phyloP scores from a whole-genome alignment of 1,139 yeast genomes.

The Suhomyces guaymorum region DNA sequence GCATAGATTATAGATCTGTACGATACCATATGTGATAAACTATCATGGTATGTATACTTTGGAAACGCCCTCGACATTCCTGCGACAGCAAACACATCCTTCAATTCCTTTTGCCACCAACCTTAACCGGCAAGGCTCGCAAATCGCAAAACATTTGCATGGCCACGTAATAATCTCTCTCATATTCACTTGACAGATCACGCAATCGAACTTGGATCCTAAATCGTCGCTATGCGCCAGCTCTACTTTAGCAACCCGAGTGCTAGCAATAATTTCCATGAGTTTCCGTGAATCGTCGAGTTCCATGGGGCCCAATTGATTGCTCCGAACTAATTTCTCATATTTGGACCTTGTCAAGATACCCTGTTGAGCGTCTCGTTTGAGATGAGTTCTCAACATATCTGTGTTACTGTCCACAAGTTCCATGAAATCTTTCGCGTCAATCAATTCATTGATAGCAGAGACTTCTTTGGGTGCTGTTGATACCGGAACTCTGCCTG shows the following conservation, averaged over 20 bases:
- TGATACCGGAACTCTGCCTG: conserved; percentile 1
- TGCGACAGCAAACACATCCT: conserved; percentile 84
- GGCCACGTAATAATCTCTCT: conserved; percentile 91
- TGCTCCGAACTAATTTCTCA: conserved; percentile 14
- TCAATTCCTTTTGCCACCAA: conserved; percentile 72
- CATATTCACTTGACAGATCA: conserved; percentile 73
- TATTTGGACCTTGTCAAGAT: conserved; percentile 47
- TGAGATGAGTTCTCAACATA: conserved; percentile 40
- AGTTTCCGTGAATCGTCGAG: conserved; percentile 25
- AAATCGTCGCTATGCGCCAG: conserved; percentile 16
- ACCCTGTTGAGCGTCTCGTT: conserved; percentile 16
- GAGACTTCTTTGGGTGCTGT: background rate
- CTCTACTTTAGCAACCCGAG: conserved; percentile 11
- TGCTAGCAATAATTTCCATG: conserved; percentile 25
- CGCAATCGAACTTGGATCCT: conserved; percentile 53
- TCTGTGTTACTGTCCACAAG: conserved; percentile 24
- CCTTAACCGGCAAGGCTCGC: conserved; percentile 81
- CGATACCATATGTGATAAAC: background rate
- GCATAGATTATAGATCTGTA: too few relatives aligned
- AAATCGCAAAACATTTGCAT: conserved; percentile 83
- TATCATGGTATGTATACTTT: conserved; percentile 50
- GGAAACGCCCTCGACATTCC: conserved; percentile 61
- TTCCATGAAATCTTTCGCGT: conserved; percentile 32
- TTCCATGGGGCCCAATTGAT: background rate
- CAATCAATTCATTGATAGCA: conserved; percentile 31